A percentile compares a stretch with the other conserved stretches of the same genome.
These are phyloP conservation scores for Monilinia fructigena DNA, from an alignment of 2,329 filamentous ascomycete species.

Conservation along the genomic window DNA sequence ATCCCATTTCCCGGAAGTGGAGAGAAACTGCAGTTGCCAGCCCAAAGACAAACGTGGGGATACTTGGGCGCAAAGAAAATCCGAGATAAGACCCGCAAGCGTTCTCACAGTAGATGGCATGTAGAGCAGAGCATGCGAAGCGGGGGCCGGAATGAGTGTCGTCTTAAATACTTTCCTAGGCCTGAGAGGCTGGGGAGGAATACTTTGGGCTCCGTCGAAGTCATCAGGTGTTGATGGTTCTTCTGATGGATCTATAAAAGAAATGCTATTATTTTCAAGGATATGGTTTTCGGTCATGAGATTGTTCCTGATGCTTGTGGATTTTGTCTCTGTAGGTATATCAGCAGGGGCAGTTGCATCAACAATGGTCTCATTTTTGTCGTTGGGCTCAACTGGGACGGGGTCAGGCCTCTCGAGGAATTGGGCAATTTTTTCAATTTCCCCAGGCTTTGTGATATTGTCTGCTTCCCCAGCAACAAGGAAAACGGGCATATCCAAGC, in stretches of 20 bases:
- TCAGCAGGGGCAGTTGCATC: slow-evolving; percentile 52
- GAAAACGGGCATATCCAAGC: slow-evolving; percentile 70
- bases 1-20: slow-evolving; percentile 92
- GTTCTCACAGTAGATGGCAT: slow-evolving; percentile 71
- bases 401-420: slow-evolving; percentile 41
- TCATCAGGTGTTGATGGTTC: slow-evolving; percentile 51
- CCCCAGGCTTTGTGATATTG: slow-evolving; percentile 67
- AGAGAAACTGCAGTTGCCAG: slow-evolving; percentile 89
- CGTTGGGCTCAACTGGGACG: slow-evolving; percentile 32
- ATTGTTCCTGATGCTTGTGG: slow-evolving; percentile 42
- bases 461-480: slow-evolving; percentile 79
- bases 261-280: slow-evolving; percentile 35
- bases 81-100: slow-evolving; percentile 76
- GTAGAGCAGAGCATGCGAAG: slow-evolving; percentile 82
- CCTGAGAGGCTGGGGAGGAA: slow-evolving; percentile 50
- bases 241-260: slow-evolving; percentile 44
- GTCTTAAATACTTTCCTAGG: slow-evolving; percentile 62
- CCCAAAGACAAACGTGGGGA: slow-evolving; percentile 76
- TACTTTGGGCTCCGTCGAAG: slow-evolving; percentile 38
- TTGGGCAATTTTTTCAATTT: slow-evolving; percentile 65
- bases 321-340: slow-evolving; percentile 27
- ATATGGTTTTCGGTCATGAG: slow-evolving; percentile 45
- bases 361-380: slow-evolving; percentile 43
- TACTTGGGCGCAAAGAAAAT: slow-evolving; percentile 73
- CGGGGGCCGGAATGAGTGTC: slow-evolving; percentile 70